Base-by-base conservation (phyloP, 2,329 filamentous ascomycete species). In the Dryadomyces quercivorus region DNA sequence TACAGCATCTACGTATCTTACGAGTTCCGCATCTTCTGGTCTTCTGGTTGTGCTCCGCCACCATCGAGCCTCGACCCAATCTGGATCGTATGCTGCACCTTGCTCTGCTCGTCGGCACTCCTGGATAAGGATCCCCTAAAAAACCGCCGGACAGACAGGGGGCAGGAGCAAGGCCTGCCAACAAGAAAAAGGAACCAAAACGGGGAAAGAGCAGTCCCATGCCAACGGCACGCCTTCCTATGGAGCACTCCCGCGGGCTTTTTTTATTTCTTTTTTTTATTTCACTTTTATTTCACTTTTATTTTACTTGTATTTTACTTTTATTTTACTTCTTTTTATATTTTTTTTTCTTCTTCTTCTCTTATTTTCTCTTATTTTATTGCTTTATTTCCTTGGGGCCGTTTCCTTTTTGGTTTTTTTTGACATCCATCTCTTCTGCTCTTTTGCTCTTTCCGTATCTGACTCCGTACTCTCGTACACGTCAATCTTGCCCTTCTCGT, bases 321-420 rank as follows among this genome's bases (percentile, higher is more conserved):
- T 51, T 51, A 26, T 34, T 31, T 31, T 47, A 16, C 49, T 34
- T 34, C 46, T 31, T 34, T 45, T 31, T 47, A 26, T 52, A 18
- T 34, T 49, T 26, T 31, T 52, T 47, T 43, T 52, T 55, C n/a
- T n/a, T n/a, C n/a, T n/a, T n/a, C n/a, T n/a, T 38, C 40, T 26
- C 46, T 50, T 22, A 18, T 52, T 43, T 8, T 20, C 44, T 57
- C 34, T 51, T 51, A 26, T 34, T 31, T 31, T 47, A 16, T 52
- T 34, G 44, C 46, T 31, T 34, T 52, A 44, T 45, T 52, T 55
- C 38, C 38, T 42, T 31, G 26, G 26, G 26, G 36, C 20, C 40
- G 34, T 45, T n/a, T 21, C n/a, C 43, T 45, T 31, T 47, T 47
- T 52, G 31, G 44, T 49, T 26, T 31, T 52, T 47, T 43, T 52